These are phyloP conservation scores for Camelina neglecta DNA, from an alignment of 345 rosid species.

Conservation along the genomic window DNA sequence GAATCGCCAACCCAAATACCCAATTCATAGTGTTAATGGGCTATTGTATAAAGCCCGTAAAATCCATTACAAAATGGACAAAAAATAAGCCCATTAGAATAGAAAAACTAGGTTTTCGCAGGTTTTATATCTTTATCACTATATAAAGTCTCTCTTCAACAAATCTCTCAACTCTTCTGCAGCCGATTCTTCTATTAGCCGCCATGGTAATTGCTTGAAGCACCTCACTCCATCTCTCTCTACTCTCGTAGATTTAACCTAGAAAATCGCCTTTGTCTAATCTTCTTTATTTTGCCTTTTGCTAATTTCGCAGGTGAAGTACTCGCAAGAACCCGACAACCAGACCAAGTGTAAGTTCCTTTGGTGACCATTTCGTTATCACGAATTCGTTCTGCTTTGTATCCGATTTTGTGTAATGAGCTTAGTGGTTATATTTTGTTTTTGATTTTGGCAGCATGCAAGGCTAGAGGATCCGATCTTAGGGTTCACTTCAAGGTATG, in stretches of 20 bases:
- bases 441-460: conserved; percentile 71
- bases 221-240: conserved; percentile 12
- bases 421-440: neutral
- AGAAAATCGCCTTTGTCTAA: neutral
- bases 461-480: conserved; percentile 94
- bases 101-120: neutral
- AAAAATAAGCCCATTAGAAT: too few species aligned
- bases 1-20: too few species aligned
- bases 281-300: neutral
- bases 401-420: neutral
- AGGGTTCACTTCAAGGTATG: conserved; percentile 98
- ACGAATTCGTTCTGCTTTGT: too few species aligned
- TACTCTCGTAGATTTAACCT: neutral
- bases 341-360: conserved; percentile 74
- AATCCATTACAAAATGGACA: too few species aligned
- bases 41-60: too few species aligned
- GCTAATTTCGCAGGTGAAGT: conserved; percentile 71
- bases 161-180: neutral
- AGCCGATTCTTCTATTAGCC: conserved; percentile 32
- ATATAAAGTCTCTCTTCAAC: conserved; percentile 1
- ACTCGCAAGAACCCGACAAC: conserved; percentile 91
- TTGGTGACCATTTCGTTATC: neutral
- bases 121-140: conserved; percentile 21
- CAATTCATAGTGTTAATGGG: too few species aligned
- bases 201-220: conserved; percentile 39